Base-by-base conservation (phyloP, 2,329 filamentous ascomycete species). In the Paradendryphiella salina region DNA sequence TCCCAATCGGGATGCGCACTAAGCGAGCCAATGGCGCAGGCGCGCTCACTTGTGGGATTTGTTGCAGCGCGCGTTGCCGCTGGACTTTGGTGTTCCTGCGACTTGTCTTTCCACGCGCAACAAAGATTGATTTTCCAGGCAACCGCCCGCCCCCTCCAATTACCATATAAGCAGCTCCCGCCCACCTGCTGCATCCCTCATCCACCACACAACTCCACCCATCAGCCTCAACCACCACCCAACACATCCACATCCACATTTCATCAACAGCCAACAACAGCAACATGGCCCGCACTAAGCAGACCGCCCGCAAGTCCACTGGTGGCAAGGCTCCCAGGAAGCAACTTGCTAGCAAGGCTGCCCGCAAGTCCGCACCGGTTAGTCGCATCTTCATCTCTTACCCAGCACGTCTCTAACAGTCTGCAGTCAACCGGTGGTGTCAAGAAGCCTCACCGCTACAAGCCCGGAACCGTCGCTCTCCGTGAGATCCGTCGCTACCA, bases 341-440 rank as follows among this genome's bases (percentile, higher is more conserved):
- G 90, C 92, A 96, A 28, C 91, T 97, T 74, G 93, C 93, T 71
- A 96, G 92, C 84, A 96, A 96, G 89, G 94, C 93, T 66, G 93
- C 94, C 73, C 92, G 94, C 82, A 99, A 99, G 87, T 91, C 88
- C 71, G 93, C 94, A 57, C 94, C 94, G 6, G 38, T 43, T 3
- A 26, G 46, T 37, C 15, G 3, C 11, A 3, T 2, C 13, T 1
- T 29, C 18, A 11, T 4, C 1, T 21, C n/a, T 8, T 1, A 6
- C 13, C 10, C 10, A 13, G 3, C 33, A 21, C 15, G 10, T 1
- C 2, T 11, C 39, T 49, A 49, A 49, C 33, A n/a, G 9, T 0
- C 4, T 26, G 13, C 93, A 94, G 69, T 96, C 91, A 60, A 97
- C 94, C 77, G 94, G 93, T 72, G 78, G 78, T 78, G 78, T 80